These are phyloP conservation scores for Clarireedia homoeocarpa DNA, from an alignment of 2,329 filamentous ascomycete genomes.

Conservation along the genomic window DNA sequence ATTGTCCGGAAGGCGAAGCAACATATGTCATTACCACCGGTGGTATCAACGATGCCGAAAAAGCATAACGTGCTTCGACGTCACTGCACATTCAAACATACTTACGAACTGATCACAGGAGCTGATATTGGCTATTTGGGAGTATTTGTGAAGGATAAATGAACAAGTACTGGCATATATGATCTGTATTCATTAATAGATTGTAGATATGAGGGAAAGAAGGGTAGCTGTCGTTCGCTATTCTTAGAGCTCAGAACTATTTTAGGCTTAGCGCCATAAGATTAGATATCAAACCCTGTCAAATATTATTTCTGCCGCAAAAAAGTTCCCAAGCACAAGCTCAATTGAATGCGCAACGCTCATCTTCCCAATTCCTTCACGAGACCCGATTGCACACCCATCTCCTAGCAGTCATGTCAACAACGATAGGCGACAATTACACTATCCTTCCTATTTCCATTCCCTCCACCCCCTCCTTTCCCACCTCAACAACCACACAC, in stretches of 20 bases:
- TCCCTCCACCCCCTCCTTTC: slow-evolving; percentile 48
- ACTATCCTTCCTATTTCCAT: slow-evolving; percentile 25
- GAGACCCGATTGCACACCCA: background rate
- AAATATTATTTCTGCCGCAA: slow-evolving; percentile 11
- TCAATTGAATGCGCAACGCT: background rate
- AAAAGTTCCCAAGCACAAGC: slow-evolving; percentile 9
- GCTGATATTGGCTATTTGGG: background rate
- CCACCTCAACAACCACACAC: slow-evolving; percentile 62
- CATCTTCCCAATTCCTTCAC: background rate
- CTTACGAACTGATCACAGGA: background rate
- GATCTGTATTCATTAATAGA: background rate
- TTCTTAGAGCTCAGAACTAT: slow-evolving; percentile 3
- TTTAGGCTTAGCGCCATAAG: slow-evolving; percentile 16
- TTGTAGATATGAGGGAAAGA: background rate
- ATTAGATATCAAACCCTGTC: slow-evolving; percentile 23
- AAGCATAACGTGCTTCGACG: slow-evolving; percentile 34
- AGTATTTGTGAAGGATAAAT: background rate
- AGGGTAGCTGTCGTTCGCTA: background rate
- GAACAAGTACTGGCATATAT: background rate
- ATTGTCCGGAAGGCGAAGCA: slow-evolving; percentile 61
- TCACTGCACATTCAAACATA: background rate
- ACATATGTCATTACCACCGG: slow-evolving; percentile 64
- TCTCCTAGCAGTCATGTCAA: slow-evolving; percentile 3
- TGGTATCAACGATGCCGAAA: slow-evolving; percentile 60
- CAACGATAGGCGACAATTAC: slow-evolving; percentile 19